Conservation (phyloP, 202 grass and related monocot genomes). For the Eragrostis tef region DNA sequence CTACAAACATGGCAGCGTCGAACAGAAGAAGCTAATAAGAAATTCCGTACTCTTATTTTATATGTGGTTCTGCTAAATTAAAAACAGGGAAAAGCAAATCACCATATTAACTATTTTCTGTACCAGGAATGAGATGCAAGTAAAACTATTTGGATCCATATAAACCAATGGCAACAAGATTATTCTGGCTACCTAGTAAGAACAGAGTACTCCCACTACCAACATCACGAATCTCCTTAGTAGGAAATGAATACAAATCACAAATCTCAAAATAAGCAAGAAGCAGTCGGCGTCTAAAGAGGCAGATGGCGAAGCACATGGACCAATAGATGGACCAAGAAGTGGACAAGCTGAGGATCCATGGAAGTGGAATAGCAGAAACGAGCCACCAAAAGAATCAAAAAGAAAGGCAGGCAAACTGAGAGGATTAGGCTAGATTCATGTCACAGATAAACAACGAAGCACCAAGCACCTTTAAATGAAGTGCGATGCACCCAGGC, state of each 20-base stretch:
- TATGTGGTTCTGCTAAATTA: neutral
- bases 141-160: neutral
- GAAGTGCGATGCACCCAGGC: no score
- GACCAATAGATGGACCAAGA: no score
- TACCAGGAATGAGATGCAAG: neutral
- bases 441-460: no score
- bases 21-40: neutral
- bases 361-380: no score
- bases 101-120: conserved; percentile 19
- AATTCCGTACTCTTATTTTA: neutral
- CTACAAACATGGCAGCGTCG: neutral
- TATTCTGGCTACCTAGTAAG: conserved; percentile 24
- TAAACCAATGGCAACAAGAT: neutral
- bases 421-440: no score
- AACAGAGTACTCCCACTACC: neutral
- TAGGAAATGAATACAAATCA: conserved; percentile 8
- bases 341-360: no score
- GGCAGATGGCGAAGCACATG: no score
- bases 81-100: neutral
- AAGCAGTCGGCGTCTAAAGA: no score
- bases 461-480: no score
- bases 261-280: no score
- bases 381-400: conserved; percentile 7
- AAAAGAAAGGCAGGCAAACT: neutral
- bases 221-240: neutral